These are phyloP conservation scores for Cubamyces sp. DNA, from an alignment of 768 basidiomycete genomes.

Conservation along the genomic window DNA sequence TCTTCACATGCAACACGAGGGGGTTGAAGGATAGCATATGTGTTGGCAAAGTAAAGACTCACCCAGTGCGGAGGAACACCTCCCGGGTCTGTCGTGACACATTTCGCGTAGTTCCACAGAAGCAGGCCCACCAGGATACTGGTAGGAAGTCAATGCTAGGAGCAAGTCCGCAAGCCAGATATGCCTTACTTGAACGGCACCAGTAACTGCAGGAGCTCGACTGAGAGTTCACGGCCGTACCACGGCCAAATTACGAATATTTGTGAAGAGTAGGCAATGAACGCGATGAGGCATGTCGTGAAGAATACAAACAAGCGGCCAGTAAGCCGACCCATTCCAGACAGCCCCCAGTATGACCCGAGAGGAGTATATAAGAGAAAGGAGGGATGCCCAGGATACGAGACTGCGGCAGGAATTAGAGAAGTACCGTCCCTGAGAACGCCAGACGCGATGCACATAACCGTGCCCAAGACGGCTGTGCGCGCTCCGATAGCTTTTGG, in stretches of 20 bases:
- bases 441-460: too few species aligned
- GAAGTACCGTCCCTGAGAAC: too few species aligned
- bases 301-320: slow-evolving; percentile 68
- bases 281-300: slow-evolving; percentile 75
- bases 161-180: neutral
- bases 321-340: slow-evolving; percentile 49
- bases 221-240: slow-evolving; percentile 77
- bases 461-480: too few species aligned
- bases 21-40: neutral
- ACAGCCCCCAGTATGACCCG: slow-evolving; percentile 1
- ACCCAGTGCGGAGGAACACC: slow-evolving; percentile 81
- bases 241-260: slow-evolving; percentile 92
- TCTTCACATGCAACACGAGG: slow-evolving; percentile 43
- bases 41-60: slow-evolving; percentile 28
- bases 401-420: neutral
- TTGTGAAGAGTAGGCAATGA: slow-evolving; percentile 90
- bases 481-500: too few species aligned
- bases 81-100: slow-evolving; percentile 85
- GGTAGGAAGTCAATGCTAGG: slow-evolving; percentile 18
- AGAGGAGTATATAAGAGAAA: neutral
- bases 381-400: neutral
- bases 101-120: slow-evolving; percentile 87
- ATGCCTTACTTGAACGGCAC: slow-evolving; percentile 85
- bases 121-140: slow-evolving; percentile 79
- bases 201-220: slow-evolving; percentile 77